Evolutionary conservation across 306 rosid genomes (phyloP).

Genomic region (Cucurbita argyrosperma): DNA sequence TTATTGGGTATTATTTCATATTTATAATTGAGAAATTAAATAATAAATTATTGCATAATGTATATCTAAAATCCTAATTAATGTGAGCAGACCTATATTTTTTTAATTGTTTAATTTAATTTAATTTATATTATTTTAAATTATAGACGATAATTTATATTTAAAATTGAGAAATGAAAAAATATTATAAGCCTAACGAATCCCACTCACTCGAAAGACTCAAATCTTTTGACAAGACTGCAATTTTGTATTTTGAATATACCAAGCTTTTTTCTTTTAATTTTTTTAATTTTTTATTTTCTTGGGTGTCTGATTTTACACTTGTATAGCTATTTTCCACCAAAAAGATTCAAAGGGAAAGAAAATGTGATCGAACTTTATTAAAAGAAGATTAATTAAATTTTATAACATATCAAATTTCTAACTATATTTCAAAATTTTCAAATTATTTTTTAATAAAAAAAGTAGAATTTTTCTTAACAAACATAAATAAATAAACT

Average conservation of each 20-base stretch:
- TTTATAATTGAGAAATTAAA: not conserved
- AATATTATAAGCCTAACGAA: not conserved
- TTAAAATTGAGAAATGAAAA: not conserved
- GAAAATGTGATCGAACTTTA: not conserved
- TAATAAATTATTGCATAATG: not conserved
- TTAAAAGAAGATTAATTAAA: not conserved
- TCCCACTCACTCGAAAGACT: not conserved
- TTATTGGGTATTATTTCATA: not conserved
- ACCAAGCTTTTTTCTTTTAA: not conserved
- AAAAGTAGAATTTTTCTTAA: no score
- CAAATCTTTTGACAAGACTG: constrained; percentile 1
- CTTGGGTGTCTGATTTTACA: not conserved
- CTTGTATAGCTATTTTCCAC: not conserved
- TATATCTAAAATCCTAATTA: not conserved
- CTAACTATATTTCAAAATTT: not conserved
- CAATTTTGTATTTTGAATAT: not conserved
- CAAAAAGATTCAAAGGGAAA: not conserved
- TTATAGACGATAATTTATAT: not conserved
- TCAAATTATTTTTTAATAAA: not conserved
- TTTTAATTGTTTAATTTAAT: not conserved
- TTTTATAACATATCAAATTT: not conserved
- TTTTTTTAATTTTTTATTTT: not conserved
- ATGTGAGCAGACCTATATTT: not conserved
- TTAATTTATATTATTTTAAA: not conserved
- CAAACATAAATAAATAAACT: no score